phyloP scores from a whole-genome alignment of 139 green algal genomes.

The Closterium sp. region DNA sequence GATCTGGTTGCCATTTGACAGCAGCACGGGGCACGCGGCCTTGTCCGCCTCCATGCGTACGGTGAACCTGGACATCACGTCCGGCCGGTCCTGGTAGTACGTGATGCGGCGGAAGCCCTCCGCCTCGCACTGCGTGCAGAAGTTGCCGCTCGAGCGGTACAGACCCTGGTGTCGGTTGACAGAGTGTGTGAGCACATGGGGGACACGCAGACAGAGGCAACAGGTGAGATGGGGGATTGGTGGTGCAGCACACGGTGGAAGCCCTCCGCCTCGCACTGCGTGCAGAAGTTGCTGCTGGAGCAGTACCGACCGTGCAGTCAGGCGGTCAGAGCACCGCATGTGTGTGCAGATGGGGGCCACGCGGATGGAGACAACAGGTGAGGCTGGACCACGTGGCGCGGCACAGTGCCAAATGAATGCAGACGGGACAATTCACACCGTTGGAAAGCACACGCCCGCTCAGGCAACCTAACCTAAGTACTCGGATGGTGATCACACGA shows the following conservation, averaged over 20 bases:
- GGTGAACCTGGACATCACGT: slow-evolving; percentile 77
- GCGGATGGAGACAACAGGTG: too few species aligned
- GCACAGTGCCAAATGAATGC: too few species aligned
- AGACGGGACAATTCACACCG: too few species aligned
- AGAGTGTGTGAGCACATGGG: too few species aligned
- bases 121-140: slow-evolving; percentile 97
- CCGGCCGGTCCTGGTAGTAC: slow-evolving; percentile 86
- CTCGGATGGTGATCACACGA: neutral
- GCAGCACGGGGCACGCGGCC: slow-evolving; percentile 87
- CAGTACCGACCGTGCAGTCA: slow-evolving; percentile 91
- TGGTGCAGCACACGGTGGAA: slow-evolving; percentile 97
- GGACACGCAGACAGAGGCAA: too few species aligned
- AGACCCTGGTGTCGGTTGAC: slow-evolving; percentile 74
- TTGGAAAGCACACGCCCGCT: too few species aligned
- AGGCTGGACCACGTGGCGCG: too few species aligned
- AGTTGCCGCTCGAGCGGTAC: slow-evolving; percentile 94
- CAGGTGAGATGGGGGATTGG: too few species aligned
- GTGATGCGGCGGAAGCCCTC: slow-evolving; percentile 98
- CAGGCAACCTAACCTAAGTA: too few species aligned
- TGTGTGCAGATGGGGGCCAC: too few species aligned
- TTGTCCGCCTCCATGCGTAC: slow-evolving; percentile 88
- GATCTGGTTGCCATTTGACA: slow-evolving; percentile 96
- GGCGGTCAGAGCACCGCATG: too few species aligned
- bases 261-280: slow-evolving; percentile 97
- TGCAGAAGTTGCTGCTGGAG: slow-evolving; percentile 91